phyloP scores from a whole-genome alignment of 352 stramenopile species.

The Globisporangium paroecandrum region DNA sequence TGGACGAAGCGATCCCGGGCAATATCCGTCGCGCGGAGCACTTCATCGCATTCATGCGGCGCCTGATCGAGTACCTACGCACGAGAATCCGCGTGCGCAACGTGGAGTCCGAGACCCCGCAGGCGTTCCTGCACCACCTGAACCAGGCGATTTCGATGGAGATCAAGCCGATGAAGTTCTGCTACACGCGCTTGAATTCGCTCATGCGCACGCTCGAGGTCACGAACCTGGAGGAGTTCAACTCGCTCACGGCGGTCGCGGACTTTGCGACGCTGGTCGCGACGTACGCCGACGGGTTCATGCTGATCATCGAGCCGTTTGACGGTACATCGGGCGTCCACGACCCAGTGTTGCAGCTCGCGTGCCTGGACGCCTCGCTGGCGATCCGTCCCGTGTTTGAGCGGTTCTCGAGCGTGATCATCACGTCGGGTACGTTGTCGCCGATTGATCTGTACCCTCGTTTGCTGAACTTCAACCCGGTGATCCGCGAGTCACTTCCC shows the following conservation, averaged over 20 bases:
- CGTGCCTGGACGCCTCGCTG: conserved; percentile 96
- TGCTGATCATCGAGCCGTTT: conserved; percentile 97
- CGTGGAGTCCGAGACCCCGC: conserved; percentile 95
- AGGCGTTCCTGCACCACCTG: conserved; percentile 95
- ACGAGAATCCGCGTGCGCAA: conserved; percentile 79
- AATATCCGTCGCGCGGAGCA: conserved; percentile 98
- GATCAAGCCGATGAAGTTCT: conserved; percentile 97
- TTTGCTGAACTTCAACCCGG: conserved; percentile 96
- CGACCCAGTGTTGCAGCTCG: conserved; percentile 89
- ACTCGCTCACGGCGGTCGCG: conserved; percentile 93
- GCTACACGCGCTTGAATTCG: conserved; percentile 96
- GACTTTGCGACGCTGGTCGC: conserved; percentile 97
- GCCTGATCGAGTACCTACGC: conserved; percentile 94
- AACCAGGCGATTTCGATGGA: conserved; percentile 93
- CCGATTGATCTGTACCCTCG: conserved; percentile 99
- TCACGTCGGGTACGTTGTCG: conserved; percentile 95
- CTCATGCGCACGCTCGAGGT: conserved; percentile 96
- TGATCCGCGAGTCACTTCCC: conserved; percentile 93
- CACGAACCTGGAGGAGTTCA: conserved; percentile 97
- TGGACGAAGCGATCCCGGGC: conserved; percentile 96
- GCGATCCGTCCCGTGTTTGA: conserved; percentile 99
- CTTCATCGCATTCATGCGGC: conserved; percentile 97
- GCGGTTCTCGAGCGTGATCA: conserved; percentile 86
- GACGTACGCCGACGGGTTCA: conserved; percentile 98
- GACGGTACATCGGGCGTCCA: conserved; percentile 76